These are phyloP conservation scores for Collybia nuda DNA, from an alignment of 768 basidiomycete genomes.

Conservation along the genomic window DNA sequence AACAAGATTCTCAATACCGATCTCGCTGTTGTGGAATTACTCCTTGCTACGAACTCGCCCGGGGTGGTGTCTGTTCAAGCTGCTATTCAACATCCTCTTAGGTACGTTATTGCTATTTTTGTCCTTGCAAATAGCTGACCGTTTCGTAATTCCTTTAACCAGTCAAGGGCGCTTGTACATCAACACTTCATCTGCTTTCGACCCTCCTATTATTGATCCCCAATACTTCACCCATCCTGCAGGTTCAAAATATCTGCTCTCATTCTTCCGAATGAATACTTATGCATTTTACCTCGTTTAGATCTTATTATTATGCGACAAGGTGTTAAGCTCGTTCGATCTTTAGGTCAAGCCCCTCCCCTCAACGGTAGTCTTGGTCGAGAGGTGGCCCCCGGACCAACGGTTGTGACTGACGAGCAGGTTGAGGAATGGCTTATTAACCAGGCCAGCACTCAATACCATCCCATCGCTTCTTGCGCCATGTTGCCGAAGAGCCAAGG, in stretches of 20 bases:
- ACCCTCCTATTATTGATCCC: conserved; percentile 63
- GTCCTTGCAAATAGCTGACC: background rate
- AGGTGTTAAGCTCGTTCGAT: conserved; percentile 63
- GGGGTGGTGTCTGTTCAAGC: conserved; percentile 55
- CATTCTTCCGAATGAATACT: background rate
- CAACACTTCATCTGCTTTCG: conserved; percentile 59
- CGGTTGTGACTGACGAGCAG: conserved; percentile 52
- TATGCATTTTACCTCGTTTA: conserved; percentile 10
- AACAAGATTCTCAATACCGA: conserved; percentile 36
- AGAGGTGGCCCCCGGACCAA: conserved; percentile 51
- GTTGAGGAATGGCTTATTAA: conserved; percentile 52
- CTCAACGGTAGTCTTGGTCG: conserved; percentile 39
- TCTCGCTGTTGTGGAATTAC: conserved; percentile 57
- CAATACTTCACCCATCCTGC: conserved; percentile 59
- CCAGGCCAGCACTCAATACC: conserved; percentile 52
- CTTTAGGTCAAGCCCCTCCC: conserved; percentile 50
- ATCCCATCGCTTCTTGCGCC: conserved; percentile 56
- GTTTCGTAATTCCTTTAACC: background rate
- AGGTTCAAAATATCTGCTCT: conserved; percentile 25
- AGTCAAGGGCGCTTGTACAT: conserved; percentile 64
- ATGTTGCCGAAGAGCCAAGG: conserved; percentile 56
- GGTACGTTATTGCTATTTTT: conserved; percentile 22
- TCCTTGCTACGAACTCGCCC: conserved; percentile 39
- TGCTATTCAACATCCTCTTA: conserved; percentile 65
- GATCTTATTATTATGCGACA: conserved; percentile 52